Evolutionary conservation across 176 grass and related monocot genomes (phyloP).

Genomic region (Rhipidocladum racemiflorum): DNA sequence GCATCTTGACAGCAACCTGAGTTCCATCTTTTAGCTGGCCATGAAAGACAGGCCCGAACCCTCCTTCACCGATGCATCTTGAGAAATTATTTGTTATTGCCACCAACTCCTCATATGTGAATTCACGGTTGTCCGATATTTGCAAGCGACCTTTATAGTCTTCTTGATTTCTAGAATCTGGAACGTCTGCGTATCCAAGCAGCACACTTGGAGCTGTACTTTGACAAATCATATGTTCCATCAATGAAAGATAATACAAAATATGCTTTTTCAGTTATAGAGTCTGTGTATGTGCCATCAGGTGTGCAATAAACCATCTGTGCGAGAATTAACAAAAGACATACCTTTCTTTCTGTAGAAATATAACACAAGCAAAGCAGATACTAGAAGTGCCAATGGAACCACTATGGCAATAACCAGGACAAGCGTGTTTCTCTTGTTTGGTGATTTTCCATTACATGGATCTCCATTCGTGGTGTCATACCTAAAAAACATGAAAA

Average conservation of each 20-base stretch:
- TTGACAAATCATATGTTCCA: too few species aligned
- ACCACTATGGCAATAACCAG: not conserved
- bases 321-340: too few species aligned
- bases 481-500: not conserved
- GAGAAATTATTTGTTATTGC: constrained; percentile 38
- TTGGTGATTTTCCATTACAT: not conserved
- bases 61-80: constrained; percentile 31
- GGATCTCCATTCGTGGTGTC: not conserved
- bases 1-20: constrained; percentile 43
- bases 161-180: not conserved
- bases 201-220: not conserved
- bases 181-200: not conserved
- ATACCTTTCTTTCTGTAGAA: constrained; percentile 6
- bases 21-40: constrained; percentile 26
- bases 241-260: too few species aligned
- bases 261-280: too few species aligned
- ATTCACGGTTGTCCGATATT: not conserved
- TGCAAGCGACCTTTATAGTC: not conserved
- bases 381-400: not conserved
- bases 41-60: constrained; percentile 37
- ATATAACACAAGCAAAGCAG: not conserved
- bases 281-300: too few species aligned
- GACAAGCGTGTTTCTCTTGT: not conserved
- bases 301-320: too few species aligned
- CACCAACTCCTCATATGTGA: constrained; percentile 27